phyloP scores from a whole-genome alignment of 2,329 filamentous ascomycete genomes.

The Corynespora cassiicola region DNA sequence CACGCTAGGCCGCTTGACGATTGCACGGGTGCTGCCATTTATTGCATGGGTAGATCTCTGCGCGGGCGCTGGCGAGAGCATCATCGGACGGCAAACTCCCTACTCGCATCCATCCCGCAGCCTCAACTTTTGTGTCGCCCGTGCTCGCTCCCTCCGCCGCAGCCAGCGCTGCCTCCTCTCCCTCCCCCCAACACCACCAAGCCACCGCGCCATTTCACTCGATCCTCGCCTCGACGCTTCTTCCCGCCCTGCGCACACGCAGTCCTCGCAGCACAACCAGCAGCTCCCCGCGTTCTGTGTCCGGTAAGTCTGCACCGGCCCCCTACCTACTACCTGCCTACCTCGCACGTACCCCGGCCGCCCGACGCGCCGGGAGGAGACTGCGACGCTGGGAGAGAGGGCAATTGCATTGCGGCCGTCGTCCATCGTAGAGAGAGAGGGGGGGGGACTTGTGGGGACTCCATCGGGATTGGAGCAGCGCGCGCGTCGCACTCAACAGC shows the following conservation, averaged over 20 bases:
- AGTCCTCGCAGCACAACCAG: constrained; percentile 1
- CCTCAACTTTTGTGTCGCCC: constrained; percentile 7
- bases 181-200: neutral
- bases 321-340: too few relatives aligned
- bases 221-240: constrained; percentile 13
- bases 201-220: constrained; percentile 6
- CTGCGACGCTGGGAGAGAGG: neutral
- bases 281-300: constrained; percentile 12
- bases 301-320: constrained; percentile 28
- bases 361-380: constrained; percentile 10
- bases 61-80: constrained; percentile 6
- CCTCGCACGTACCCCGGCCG: constrained; percentile 9
- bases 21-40: too few relatives aligned
- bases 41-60: constrained; percentile 4
- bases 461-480: too few relatives aligned
- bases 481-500: too few relatives aligned
- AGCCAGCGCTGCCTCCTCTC: constrained; percentile 1
- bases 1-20: too few relatives aligned
- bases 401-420: constrained; percentile 3
- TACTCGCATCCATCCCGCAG: constrained; percentile 8
- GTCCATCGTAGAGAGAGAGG: too few relatives aligned
- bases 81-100: constrained; percentile 19
- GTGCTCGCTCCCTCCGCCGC: constrained; percentile 3
- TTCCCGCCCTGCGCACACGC: too few relatives aligned
- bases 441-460: too few relatives aligned